A percentile compares a stretch with the other conserved stretches of the same genome.
Evolutionary conservation across 1,139 yeast genomes (phyloP).

Genomic region (Wickerhamiella pararugosa): DNA sequence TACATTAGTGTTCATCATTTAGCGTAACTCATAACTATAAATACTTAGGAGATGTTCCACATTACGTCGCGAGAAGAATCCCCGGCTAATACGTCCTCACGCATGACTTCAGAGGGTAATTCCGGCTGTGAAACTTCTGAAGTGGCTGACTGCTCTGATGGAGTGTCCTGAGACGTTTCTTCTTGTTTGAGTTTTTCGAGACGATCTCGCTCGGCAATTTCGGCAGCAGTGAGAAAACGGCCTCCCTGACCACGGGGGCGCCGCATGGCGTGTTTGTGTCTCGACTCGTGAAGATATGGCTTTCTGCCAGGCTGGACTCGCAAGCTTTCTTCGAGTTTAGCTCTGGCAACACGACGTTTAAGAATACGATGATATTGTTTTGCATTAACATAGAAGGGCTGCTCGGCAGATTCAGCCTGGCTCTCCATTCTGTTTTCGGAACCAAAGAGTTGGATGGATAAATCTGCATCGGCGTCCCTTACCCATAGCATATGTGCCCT

Average conservation of each 20-base stretch:
- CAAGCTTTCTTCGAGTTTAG: constrained; percentile 76
- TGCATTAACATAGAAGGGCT: constrained; percentile 94
- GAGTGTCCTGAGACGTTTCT: neutral
- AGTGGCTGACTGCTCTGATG: neutral
- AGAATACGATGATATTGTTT: constrained; percentile 92
- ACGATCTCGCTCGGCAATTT: constrained; percentile 68
- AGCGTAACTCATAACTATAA: neutral
- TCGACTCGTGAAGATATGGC: constrained; percentile 90
- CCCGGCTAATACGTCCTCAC: constrained; percentile 1
- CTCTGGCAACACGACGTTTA: constrained; percentile 85
- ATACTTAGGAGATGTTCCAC: constrained; percentile 1
- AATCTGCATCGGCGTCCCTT: too few relatives aligned
- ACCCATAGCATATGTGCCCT: too few relatives aligned
- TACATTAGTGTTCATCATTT: too few relatives aligned
- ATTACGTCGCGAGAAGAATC: neutral
- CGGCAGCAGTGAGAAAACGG: constrained; percentile 88
- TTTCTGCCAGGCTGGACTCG: constrained; percentile 81
- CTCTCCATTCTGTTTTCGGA: constrained; percentile 5
- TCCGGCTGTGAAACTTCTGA: constrained; percentile 1
- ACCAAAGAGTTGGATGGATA: too few relatives aligned
- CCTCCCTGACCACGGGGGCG: constrained; percentile 99
- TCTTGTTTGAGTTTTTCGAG: constrained; percentile 14
- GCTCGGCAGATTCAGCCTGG: constrained; percentile 37
- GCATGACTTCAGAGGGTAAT: constrained; percentile 5
- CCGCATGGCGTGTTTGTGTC: constrained; percentile 98